Evolutionary conservation across 2,329 filamentous ascomycete genomes (phyloP), one percentile per base, ranked within the genome.

Genomic region (Ceratocystis colombiana): DNA sequence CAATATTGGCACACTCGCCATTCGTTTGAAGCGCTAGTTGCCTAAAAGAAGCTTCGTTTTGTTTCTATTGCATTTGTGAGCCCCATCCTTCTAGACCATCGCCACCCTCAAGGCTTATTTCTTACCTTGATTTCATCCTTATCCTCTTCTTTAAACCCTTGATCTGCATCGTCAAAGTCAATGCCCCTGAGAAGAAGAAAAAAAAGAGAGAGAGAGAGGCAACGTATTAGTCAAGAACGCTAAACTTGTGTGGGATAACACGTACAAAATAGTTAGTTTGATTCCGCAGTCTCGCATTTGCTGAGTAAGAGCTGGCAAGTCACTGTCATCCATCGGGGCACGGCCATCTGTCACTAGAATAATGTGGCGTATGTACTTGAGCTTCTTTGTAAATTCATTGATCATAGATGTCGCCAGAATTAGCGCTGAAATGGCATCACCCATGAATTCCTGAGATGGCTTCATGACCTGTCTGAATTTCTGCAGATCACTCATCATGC

Each of bases 161-260:
- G 96, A 1, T 96, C 91, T 0, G 84, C 74, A 73, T 96, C 91
- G 73, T 99, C 91, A 75, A 99, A 97, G 74, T 99, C 94, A 20
- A 96, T 84, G 15, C 94, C 94, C 65, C 88, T 92, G 53, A 15
- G 7, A 45, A 30, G 4, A 25, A 41, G 5, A 15, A 17, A 6
- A 17, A 41, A 10, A 28, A 28, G 1, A 28, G 4, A 3, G 33
- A 3, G 33, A 41, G 37, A 41, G 37, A 41, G 37, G 12, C 37
- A 4, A 41, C 12, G 10, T 33, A 37, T 25, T n/a, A 63, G 33
- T 17, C 22, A 53, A 41, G 65, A 28, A 37, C 53, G 4, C 33
- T 37, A 62, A 3, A 6, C 12, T 3, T 3, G 12, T 17, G 12
- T 10, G 6, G 33, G 8, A 4, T 22, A 10, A 22, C 3, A 81